Percentiles rank a stretch among this genome's conserved stretches.
Conservation (phyloP, 2,329 filamentous ascomycete genomes). For the Fusarium torulosum region DNA sequence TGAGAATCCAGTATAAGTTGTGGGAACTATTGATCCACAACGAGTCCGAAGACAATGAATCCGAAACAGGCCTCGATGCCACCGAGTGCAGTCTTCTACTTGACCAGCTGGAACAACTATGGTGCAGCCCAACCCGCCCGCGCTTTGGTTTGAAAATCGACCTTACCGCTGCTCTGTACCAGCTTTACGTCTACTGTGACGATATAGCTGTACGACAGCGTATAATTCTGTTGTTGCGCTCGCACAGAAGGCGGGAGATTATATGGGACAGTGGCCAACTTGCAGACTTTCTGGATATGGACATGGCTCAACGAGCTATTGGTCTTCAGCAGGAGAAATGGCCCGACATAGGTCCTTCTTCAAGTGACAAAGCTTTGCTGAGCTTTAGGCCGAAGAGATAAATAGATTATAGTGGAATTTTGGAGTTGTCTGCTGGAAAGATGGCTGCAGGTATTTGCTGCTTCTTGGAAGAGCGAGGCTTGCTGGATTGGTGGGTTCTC, state of each 20-base stretch:
- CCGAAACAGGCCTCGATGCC: background rate
- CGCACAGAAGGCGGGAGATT: conserved; percentile 10
- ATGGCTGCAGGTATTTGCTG: background rate
- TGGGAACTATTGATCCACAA: conserved; percentile 8
- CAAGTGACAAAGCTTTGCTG: background rate
- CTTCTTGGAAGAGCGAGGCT: background rate
- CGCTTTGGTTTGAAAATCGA: conserved; percentile 18
- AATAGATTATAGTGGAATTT: rapidly evolving
- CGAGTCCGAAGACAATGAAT: background rate
- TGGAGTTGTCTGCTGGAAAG: rapidly evolving
- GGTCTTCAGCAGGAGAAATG: conserved; percentile 7
- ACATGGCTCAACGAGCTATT: background rate
- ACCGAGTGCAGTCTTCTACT: conserved; percentile 1
- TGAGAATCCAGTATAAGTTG: conserved; percentile 13
- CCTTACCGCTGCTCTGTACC: conserved; percentile 6
- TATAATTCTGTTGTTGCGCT: background rate
- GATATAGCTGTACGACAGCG: background rate
- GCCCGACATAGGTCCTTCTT: conserved; percentile 20
- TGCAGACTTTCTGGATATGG: conserved; percentile 11
- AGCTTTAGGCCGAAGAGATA: conserved; percentile 7
- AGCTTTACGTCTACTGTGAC: conserved; percentile 13
- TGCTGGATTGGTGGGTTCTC: background rate
- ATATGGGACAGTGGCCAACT: conserved; percentile 8
- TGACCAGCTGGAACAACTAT: conserved; percentile 6
- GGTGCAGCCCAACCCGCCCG: conserved; percentile 6